phyloP scores from a whole-genome alignment of 1,139 yeast species.

The Kodamaea suecica region DNA sequence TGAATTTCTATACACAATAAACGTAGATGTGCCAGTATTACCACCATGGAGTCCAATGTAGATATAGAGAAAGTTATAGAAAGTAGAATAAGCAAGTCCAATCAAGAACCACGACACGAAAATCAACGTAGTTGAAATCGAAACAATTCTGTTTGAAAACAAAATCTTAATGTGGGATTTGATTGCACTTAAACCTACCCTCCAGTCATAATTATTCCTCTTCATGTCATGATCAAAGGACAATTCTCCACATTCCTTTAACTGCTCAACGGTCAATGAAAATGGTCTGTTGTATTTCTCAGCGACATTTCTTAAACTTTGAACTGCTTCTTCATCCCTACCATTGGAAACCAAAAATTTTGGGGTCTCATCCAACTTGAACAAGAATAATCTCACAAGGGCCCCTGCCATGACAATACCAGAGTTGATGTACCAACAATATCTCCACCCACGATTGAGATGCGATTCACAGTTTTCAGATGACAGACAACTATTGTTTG shows the following conservation, averaged over 20 bases:
- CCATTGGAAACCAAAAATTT: constrained; percentile 26
- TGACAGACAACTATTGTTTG: constrained; percentile 17
- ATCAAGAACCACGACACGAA: constrained; percentile 26
- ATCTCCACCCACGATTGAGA: constrained; percentile 29
- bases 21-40: constrained; percentile 20
- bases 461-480: constrained; percentile 23
- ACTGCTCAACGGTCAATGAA: constrained; percentile 23
- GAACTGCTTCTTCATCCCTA: constrained; percentile 27
- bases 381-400: constrained; percentile 18
- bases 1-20: constrained; percentile 32
- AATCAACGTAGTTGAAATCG: constrained; percentile 38
- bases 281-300: constrained; percentile 22
- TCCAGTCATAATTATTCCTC: constrained; percentile 1
- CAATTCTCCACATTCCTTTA: constrained; percentile 22
- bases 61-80: constrained; percentile 9
- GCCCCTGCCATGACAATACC: constrained; percentile 24
- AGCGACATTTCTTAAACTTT: constrained; percentile 20
- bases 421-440: constrained; percentile 28
- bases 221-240: constrained; percentile 8
- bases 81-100: constrained; percentile 11
- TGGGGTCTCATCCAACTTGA: constrained; percentile 28
- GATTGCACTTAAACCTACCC: constrained; percentile 1
- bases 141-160: constrained; percentile 38
- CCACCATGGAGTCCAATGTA: constrained; percentile 40
- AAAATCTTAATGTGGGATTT: constrained; percentile 29